Evolutionary conservation across 1,139 yeast genomes (phyloP).

Genomic region (Zhuliangozyma blackwelliae): DNA sequence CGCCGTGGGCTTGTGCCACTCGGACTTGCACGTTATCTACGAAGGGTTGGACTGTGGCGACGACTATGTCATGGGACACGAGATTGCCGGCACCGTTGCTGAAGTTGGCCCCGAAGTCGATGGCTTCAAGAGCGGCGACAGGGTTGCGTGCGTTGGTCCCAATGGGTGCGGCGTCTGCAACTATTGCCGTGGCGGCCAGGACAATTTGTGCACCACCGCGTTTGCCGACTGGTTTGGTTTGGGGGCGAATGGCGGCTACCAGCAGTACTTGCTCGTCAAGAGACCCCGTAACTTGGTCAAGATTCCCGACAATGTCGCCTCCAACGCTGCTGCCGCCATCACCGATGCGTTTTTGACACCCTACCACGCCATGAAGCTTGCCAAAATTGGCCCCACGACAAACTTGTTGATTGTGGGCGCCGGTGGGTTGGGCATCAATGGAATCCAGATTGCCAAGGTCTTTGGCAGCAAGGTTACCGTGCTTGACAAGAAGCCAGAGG

Average conservation of each 20-base stretch:
- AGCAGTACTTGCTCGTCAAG: conserved; percentile 30
- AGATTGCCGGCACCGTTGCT: conserved; percentile 38
- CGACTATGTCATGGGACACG: conserved; percentile 40
- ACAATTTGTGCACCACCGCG: conserved; percentile 29
- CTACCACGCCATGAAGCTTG: conserved; percentile 27
- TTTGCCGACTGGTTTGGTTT: conserved; percentile 23
- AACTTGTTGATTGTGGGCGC: conserved; percentile 38
- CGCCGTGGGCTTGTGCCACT: conserved; percentile 44
- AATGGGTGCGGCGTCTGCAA: conserved; percentile 13
- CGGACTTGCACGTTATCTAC: conserved; percentile 34
- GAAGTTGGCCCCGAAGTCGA: conserved; percentile 7
- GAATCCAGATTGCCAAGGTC: conserved; percentile 29
- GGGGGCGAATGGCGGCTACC: conserved; percentile 41
- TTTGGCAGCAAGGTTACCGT: conserved; percentile 28
- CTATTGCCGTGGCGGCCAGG: conserved; percentile 31
- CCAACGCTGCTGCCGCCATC: conserved; percentile 38
- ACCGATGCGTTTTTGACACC: conserved; percentile 43
- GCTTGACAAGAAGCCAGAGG: conserved; percentile 33
- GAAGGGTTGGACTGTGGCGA: conserved; percentile 21
- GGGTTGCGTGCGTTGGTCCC: conserved; percentile 14
- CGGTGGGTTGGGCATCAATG: conserved; percentile 46
- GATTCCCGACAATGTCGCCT: conserved; percentile 36
- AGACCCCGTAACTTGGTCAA: conserved; percentile 27
- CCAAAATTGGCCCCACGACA: conserved; percentile 19
- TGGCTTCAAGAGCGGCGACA: conserved; percentile 10